Conservation (phyloP, 805 yeast species). For the Saturnispora hagleri region DNA sequence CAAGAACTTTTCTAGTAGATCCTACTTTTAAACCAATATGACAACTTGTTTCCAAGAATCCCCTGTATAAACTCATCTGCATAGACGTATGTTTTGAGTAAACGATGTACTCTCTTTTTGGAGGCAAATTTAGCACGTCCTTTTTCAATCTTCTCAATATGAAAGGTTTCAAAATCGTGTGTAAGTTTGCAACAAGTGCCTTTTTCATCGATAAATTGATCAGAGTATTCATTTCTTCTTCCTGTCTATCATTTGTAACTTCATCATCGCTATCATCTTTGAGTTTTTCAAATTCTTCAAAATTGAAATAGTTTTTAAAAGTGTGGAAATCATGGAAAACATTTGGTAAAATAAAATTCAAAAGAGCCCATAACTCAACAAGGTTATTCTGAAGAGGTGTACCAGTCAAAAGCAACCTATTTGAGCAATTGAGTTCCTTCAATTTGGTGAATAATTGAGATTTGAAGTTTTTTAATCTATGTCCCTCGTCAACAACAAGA, state of each 20-base stretch:
- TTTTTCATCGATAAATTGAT: constrained; percentile 51
- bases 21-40: constrained; percentile 1
- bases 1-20: background rate
- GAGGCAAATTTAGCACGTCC: constrained; percentile 68
- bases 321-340: constrained; percentile 83
- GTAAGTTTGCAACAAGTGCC: constrained; percentile 65
- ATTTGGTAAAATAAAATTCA: constrained; percentile 88
- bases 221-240: constrained; percentile 37
- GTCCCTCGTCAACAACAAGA: constrained; percentile 92
- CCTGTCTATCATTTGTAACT: constrained; percentile 14
- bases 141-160: constrained; percentile 71
- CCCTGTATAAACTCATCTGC: constrained; percentile 44
- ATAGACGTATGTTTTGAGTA: constrained; percentile 56
- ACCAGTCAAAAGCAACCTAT: constrained; percentile 82
- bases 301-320: constrained; percentile 93
- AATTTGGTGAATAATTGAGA: constrained; percentile 66
- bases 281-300: constrained; percentile 44
- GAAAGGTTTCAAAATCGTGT: constrained; percentile 83
- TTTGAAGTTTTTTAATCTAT: constrained; percentile 76
- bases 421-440: constrained; percentile 56
- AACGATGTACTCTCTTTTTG: constrained; percentile 81
- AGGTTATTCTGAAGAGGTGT: constrained; percentile 92
- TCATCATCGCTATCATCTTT: constrained; percentile 16
- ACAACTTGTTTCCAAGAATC: constrained; percentile 6
- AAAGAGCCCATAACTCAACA: constrained; percentile 83